These are phyloP conservation scores for Akanthomyces lecanii DNA, from an alignment of 2,329 filamentous ascomycete species.

Conservation along the genomic window DNA sequence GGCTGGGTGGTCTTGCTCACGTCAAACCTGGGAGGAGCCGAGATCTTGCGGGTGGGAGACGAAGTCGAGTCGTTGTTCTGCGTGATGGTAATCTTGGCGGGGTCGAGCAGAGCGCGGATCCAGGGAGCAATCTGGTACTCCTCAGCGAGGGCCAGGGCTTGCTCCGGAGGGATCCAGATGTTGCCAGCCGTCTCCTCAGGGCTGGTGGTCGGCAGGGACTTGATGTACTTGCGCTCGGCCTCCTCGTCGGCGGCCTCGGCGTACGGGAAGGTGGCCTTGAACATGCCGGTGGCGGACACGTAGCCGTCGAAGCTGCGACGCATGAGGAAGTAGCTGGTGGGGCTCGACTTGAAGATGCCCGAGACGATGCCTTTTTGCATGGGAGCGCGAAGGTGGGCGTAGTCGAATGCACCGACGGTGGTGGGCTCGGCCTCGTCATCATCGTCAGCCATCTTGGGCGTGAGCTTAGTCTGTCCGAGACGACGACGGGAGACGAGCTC, in stretches of 20 bases:
- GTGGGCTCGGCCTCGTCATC: slow-evolving; percentile 67
- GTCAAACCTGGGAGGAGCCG: slow-evolving; percentile 76
- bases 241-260: slow-evolving; percentile 69
- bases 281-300: slow-evolving; percentile 85
- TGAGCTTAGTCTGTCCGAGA: slow-evolving; percentile 87
- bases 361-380: slow-evolving; percentile 87
- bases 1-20: slow-evolving; percentile 41
- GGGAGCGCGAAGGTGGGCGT: slow-evolving; percentile 89
- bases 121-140: slow-evolving; percentile 84
- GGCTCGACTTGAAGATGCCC: slow-evolving; percentile 85
- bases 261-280: slow-evolving; percentile 84
- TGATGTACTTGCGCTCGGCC: slow-evolving; percentile 76
- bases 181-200: slow-evolving; percentile 93
- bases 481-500: slow-evolving; percentile 80
- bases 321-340: slow-evolving; percentile 96
- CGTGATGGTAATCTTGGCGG: slow-evolving; percentile 63
- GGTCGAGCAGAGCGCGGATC: slow-evolving; percentile 89
- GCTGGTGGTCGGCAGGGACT: slow-evolving; percentile 74
- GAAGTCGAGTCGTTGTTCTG: slow-evolving; percentile 38
- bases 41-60: slow-evolving; percentile 66
- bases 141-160: slow-evolving; percentile 75
- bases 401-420: slow-evolving; percentile 83
- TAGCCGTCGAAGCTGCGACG: slow-evolving; percentile 80
- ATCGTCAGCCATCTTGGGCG: slow-evolving; percentile 73
- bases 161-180: slow-evolving; percentile 84